Evolutionary conservation across 1,284 basidiomycete genomes (phyloP).

Genomic region (Irpex rosettiformis): DNA sequence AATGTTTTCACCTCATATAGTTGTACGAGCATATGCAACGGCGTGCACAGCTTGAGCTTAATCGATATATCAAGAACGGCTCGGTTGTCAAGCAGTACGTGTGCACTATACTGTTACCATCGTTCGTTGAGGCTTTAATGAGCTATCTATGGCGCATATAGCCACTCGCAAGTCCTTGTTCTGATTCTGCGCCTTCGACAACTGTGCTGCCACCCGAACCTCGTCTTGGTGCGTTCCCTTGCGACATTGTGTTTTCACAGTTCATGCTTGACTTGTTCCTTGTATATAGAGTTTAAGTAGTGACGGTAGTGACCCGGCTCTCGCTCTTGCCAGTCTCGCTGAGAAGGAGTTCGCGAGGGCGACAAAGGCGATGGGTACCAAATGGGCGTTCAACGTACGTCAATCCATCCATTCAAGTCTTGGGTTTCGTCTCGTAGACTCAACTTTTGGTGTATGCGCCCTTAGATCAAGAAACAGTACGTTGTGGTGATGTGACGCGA

Average conservation of each 20-base stretch:
- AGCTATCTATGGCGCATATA: conserved; percentile 24
- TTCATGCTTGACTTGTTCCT: conserved; percentile 11
- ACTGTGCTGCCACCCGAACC: conserved; percentile 61
- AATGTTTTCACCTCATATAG: conserved; percentile 28
- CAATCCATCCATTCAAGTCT: not conserved
- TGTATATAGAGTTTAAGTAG: conserved; percentile 28
- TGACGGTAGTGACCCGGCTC: conserved; percentile 46
- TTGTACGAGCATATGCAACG: conserved; percentile 60
- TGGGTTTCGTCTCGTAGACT: too few relatives aligned
- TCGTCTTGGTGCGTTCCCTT: conserved; percentile 47
- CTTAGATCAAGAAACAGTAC: conserved; percentile 38
- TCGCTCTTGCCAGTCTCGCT: conserved; percentile 41
- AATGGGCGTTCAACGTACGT: conserved; percentile 50
- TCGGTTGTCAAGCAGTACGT: conserved; percentile 61
- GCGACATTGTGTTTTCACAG: conserved; percentile 12
- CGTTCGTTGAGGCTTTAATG: not conserved
- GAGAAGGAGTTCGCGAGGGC: conserved; percentile 58
- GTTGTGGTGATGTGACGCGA: too few relatives aligned
- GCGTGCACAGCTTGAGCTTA: conserved; percentile 48
- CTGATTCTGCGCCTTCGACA: conserved; percentile 68
- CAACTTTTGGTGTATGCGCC: not conserved
- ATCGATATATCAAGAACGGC: conserved; percentile 52
- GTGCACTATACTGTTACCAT: conserved; percentile 5
- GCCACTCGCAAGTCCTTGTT: conserved; percentile 49
- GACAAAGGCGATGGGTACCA: conserved; percentile 47